Percentiles rank a stretch among this genome's conserved stretches.
phyloP scores from a whole-genome alignment of 352 stramenopile genomes.

The Pythium dissimile region DNA sequence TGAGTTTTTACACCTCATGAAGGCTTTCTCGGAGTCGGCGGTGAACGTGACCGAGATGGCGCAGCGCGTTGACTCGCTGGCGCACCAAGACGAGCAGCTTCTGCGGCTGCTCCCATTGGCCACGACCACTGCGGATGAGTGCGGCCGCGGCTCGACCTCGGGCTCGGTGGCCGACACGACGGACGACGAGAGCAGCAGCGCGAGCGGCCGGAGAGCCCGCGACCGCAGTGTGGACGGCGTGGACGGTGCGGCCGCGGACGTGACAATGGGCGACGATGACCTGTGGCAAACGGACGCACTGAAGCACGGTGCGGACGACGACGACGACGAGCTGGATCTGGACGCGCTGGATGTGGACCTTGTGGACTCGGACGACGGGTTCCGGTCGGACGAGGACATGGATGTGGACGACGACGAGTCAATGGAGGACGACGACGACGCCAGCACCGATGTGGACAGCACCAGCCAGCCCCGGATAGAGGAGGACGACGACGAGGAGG shows the following conservation, averaged over 20 bases:
- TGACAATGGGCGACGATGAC: constrained; percentile 3
- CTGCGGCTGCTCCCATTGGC: constrained; percentile 17
- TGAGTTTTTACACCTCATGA: constrained; percentile 35
- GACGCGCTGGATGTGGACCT: constrained; percentile 8
- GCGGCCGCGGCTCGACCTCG: constrained; percentile 5
- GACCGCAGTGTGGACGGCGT: not conserved
- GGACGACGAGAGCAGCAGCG: constrained; percentile 22
- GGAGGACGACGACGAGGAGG: not conserved
- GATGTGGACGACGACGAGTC: constrained; percentile 16
- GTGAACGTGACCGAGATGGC: constrained; percentile 31
- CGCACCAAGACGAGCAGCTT: constrained; percentile 29
- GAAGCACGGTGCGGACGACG: constrained; percentile 10
- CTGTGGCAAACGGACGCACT: not conserved
- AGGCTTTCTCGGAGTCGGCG: constrained; percentile 28
- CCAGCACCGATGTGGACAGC: constrained; percentile 15
- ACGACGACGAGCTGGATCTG: constrained; percentile 9
- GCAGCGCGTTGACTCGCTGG: constrained; percentile 33
- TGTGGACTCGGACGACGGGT: constrained; percentile 12
- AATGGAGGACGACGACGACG: constrained; percentile 13
- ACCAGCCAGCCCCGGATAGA: constrained; percentile 13
- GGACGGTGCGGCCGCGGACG: not conserved
- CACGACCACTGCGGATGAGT: not conserved
- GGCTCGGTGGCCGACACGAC: constrained; percentile 18
- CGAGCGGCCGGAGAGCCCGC: not conserved
- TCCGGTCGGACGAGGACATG: constrained; percentile 18